These are phyloP conservation scores for Ceraceosorus guamensis DNA, from an alignment of 1,284 basidiomycete species.

Conservation along the genomic window DNA sequence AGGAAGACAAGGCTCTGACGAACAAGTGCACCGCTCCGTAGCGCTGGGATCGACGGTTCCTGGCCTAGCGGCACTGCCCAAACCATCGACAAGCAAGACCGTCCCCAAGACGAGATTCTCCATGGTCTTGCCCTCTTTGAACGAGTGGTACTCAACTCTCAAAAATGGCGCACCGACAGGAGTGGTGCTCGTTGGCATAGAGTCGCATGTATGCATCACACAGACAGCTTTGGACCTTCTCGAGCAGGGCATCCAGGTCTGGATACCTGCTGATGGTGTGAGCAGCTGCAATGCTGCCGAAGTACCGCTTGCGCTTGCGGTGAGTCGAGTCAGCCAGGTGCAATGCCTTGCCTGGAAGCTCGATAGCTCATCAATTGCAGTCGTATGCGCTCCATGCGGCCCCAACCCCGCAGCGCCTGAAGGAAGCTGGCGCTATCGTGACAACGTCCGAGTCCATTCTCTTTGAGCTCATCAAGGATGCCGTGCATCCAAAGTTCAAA, in stretches of 20 bases:
- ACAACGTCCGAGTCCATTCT: slow-evolving; percentile 73
- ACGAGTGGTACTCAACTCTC: neutral
- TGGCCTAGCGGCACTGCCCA: slow-evolving; percentile 57
- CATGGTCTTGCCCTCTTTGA: slow-evolving; percentile 67
- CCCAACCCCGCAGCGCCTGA: slow-evolving; percentile 54
- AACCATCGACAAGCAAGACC: slow-evolving; percentile 57
- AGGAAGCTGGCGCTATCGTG: slow-evolving; percentile 66
- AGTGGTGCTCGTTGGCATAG: slow-evolving; percentile 72
- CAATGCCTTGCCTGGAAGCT: slow-evolving; percentile 6
- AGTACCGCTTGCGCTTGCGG: slow-evolving; percentile 51
- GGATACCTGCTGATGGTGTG: slow-evolving; percentile 74
- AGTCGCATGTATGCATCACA: slow-evolving; percentile 81
- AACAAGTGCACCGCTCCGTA: slow-evolving; percentile 37
- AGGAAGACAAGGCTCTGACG: neutral
- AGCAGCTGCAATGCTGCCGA: slow-evolving; percentile 65
- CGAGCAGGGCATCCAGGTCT: slow-evolving; percentile 56
- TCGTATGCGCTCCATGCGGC: neutral
- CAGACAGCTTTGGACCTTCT: slow-evolving; percentile 70
- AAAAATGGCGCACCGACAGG: slow-evolving; percentile 48
- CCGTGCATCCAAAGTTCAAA: slow-evolving; percentile 65
- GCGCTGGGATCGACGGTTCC: slow-evolving; percentile 67
- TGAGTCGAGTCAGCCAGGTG: slow-evolving; percentile 61
- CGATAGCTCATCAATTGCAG: neutral
- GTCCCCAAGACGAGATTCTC: slow-evolving; percentile 71
- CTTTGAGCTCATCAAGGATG: slow-evolving; percentile 58